Evolutionary conservation across 2,329 filamentous ascomycete species (phyloP), one percentile per base, ranked within the genome.

Genomic region (Fusarium humuli): DNA sequence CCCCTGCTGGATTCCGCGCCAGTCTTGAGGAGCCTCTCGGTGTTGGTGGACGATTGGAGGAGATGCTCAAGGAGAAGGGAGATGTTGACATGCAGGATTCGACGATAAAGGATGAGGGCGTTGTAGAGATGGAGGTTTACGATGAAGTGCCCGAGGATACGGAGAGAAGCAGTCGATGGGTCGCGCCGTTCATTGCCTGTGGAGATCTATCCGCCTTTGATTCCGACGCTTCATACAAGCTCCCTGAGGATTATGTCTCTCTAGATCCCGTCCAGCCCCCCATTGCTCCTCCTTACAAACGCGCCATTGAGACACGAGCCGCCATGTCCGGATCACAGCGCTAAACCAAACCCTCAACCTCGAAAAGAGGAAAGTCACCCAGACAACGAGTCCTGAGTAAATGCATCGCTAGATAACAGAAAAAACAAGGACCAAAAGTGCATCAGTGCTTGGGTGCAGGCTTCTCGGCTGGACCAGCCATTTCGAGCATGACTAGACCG

Each of bases 121-220:
- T 86, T 70, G 71, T 84, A 81, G 79, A 87, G 78, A 73, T 85
- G 78, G 75, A 83, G 79, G 76, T 85, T n/a, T 85, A 89, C 77
- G 86, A 84, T 69, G 79, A 75, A 45, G 61, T 59, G n/a, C 63
- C 64, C 4, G 75, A 73, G 52, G 71, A 75, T 49, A 75, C 65
- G 42, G 71, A 74, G 50, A 69, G 62, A 72, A 81, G 53, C 85
- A 89, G 64, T 80, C 84, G 91, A 53, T 98, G 95, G 94, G 95
- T 98, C 73, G 94, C 94, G 6, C 94, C 95, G 0, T 99, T 99
- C 78, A 88, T 99, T 75, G 94, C 96, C n/a, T 99, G 96, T 79
- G 96, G 96, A 47, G 96, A 99, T 81, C 85, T 99, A 56, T 97
- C 94, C 25, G 91, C 93, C 13, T 99, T 94, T 82, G 96, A 99